phyloP scores from a whole-genome alignment of 2,329 filamentous ascomycete species.

The Aspergillus aculeatus region DNA sequence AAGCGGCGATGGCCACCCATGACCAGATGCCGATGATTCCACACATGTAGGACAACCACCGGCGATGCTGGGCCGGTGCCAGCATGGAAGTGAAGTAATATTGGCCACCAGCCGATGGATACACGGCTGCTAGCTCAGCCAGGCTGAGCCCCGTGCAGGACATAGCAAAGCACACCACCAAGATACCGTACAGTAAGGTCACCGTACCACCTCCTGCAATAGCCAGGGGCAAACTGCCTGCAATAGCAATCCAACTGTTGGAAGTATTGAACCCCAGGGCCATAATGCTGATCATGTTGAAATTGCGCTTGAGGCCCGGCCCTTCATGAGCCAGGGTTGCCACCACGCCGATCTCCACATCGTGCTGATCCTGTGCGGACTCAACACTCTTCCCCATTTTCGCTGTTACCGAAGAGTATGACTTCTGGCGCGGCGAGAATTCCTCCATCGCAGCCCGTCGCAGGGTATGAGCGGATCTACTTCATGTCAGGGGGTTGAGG shows the following conservation, averaged over 20 bases:
- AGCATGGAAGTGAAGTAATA: constrained; percentile 32
- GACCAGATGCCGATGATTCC: constrained; percentile 22
- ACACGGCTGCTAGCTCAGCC: constrained; percentile 31
- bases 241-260: constrained; percentile 27
- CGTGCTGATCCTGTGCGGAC: not conserved
- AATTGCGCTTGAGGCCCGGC: constrained; percentile 19
- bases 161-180: constrained; percentile 22
- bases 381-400: not conserved
- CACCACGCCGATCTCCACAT: not conserved
- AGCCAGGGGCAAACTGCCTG: constrained; percentile 25
- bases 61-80: constrained; percentile 23
- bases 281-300: constrained; percentile 25
- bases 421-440: not conserved
- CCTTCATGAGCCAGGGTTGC: not conserved
- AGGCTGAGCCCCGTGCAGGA: constrained; percentile 22
- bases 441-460: not conserved
- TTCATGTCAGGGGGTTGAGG: not conserved
- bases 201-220: constrained; percentile 23
- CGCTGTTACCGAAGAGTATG: not conserved
- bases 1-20: constrained; percentile 23
- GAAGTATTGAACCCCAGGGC: constrained; percentile 26
- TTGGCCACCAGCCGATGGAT: constrained; percentile 31
- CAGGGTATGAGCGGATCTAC: not conserved
- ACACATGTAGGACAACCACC: constrained; percentile 22
- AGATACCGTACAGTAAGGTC: constrained; percentile 24